Percentiles rank a stretch among this genome's conserved stretches.
Evolutionary conservation across 305 asterid genomes (phyloP).

Genomic region (Rubia peregrina): DNA sequence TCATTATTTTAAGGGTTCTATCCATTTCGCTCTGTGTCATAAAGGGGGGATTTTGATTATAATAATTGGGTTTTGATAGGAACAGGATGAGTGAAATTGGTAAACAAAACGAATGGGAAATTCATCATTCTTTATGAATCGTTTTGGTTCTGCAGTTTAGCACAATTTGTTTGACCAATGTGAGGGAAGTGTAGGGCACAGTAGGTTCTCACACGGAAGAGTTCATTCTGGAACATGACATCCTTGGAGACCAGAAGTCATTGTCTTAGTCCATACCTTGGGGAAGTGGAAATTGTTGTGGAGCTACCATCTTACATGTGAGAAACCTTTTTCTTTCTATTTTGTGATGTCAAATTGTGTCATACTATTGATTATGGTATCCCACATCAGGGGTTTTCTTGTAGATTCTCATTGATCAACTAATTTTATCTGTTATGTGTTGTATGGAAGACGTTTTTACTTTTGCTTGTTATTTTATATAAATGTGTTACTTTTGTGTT

Average conservation of each 20-base stretch:
- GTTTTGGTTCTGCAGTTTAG: neutral
- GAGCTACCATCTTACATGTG: neutral
- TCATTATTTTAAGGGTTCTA: constrained; percentile 6
- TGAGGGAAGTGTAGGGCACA: neutral
- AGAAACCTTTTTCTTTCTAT: neutral
- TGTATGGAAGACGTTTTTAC: no score
- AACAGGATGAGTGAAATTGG: neutral
- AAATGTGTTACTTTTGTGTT: no score
- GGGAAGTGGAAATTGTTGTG: constrained; percentile 5
- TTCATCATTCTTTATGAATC: neutral
- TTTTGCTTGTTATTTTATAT: no score
- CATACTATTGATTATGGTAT: neutral
- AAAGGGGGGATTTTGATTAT: neutral
- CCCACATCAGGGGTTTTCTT: neutral
- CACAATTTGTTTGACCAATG: neutral
- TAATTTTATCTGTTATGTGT: no score
- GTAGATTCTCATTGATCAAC: neutral
- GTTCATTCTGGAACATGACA: neutral
- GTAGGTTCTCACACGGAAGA: neutral
- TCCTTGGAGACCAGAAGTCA: constrained; percentile 4
- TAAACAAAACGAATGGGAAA: neutral
- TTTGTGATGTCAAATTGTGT: neutral
- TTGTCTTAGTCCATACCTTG: constrained; percentile 2
- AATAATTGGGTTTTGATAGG: neutral
- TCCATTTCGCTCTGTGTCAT: constrained; percentile 4